These are phyloP conservation scores for Cystobasidium ongulense DNA, from an alignment of 768 basidiomycete species.

Conservation along the genomic window DNA sequence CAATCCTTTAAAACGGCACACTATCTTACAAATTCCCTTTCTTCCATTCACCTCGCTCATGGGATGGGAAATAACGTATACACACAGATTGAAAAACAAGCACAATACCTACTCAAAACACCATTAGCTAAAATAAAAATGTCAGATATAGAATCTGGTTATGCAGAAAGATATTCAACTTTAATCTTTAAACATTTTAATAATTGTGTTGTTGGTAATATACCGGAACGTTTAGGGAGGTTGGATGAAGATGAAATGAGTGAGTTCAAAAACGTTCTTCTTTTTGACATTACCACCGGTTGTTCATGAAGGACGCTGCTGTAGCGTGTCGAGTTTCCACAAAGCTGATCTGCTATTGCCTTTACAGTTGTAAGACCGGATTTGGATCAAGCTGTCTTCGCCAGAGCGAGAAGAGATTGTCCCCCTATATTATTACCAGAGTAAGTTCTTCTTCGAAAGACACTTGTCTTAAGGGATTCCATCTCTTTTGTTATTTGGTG, in stretches of 20 bases:
- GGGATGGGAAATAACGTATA: neutral
- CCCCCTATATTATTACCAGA: slow-evolving; percentile 46
- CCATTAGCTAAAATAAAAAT: neutral
- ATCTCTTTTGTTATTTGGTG: too few species aligned
- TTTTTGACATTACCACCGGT: too few species aligned
- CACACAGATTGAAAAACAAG: slow-evolving; percentile 17
- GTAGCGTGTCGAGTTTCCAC: too few species aligned
- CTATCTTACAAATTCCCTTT: too few species aligned
- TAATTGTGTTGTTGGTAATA: neutral
- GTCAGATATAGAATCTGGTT: slow-evolving; percentile 21
- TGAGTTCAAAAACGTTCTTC: too few species aligned
- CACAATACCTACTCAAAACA: slow-evolving; percentile 19
- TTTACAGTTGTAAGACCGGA: slow-evolving; percentile 67
- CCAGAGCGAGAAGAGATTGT: slow-evolving; percentile 65
- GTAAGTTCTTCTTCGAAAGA: slow-evolving; percentile 45
- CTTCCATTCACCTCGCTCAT: too few species aligned
- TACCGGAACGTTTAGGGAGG: slow-evolving; percentile 9
- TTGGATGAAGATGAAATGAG: slow-evolving; percentile 31
- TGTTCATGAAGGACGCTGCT: too few species aligned
- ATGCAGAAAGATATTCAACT: slow-evolving; percentile 17
- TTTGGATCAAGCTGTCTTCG: slow-evolving; percentile 66
- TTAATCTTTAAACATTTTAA: slow-evolving; percentile 10
- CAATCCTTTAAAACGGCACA: too few species aligned
- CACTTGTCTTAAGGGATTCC: too few species aligned
- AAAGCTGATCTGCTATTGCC: neutral